These are phyloP conservation scores for Phialophora macrospora DNA, from an alignment of 2,329 filamentous ascomycete species.

Conservation along the genomic window DNA sequence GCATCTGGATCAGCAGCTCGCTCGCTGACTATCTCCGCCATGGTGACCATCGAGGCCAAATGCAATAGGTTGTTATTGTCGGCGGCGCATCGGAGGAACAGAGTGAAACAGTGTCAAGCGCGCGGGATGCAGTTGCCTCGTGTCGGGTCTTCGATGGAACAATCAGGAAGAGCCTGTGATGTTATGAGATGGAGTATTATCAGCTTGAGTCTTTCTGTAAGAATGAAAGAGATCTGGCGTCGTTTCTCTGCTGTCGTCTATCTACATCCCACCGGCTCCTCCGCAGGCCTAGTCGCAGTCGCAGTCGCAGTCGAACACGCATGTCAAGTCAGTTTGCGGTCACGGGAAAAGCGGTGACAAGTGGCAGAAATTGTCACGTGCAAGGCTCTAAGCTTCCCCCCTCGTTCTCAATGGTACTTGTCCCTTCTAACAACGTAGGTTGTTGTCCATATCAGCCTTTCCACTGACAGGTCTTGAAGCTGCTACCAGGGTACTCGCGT, in stretches of 20 bases:
- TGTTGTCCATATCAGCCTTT: background rate
- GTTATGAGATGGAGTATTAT: background rate
- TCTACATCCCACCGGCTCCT: slow-evolving; percentile 6
- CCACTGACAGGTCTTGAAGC: background rate
- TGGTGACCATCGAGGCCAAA: slow-evolving; percentile 40
- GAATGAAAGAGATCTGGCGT: slow-evolving; percentile 2
- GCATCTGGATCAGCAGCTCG: slow-evolving; percentile 65
- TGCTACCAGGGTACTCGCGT: background rate
- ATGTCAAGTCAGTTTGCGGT: slow-evolving; percentile 10
- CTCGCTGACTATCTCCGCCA: slow-evolving; percentile 51
- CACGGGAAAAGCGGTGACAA: slow-evolving; percentile 25
- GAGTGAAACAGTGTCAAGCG: background rate
- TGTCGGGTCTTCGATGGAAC: background rate
- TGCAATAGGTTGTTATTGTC: slow-evolving; percentile 30
- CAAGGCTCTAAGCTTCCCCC: background rate
- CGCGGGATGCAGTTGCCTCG: background rate
- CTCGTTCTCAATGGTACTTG: background rate
- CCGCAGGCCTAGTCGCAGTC: slow-evolving; percentile 1
- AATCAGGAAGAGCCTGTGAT: background rate
- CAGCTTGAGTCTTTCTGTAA: background rate
- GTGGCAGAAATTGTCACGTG: slow-evolving; percentile 25
- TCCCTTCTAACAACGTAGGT: background rate
- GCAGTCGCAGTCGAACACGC: slow-evolving; percentile 17
- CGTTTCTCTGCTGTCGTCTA: background rate
- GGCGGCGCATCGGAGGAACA: slow-evolving; percentile 29